Percentiles rank a stretch among this genome's conserved stretches.
phyloP scores from a whole-genome alignment of 1,139 yeast species.

The Suhomyces maxii region DNA sequence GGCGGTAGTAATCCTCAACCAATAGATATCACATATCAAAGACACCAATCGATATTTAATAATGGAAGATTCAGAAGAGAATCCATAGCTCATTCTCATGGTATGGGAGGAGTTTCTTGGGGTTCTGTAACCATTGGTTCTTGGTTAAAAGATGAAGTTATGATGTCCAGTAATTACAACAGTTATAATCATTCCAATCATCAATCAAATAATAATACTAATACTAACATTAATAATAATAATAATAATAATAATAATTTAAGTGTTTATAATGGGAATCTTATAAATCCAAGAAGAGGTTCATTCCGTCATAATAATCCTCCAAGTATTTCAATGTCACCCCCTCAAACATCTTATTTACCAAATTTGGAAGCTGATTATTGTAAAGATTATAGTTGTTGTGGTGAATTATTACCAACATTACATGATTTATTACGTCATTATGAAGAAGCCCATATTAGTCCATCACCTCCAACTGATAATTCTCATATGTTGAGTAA shows the following conservation, averaged over 20 bases:
- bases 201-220: slow-evolving; percentile 7
- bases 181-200: slow-evolving; percentile 15
- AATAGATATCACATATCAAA: slow-evolving; percentile 48
- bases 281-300: slow-evolving; percentile 47
- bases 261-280: slow-evolving; percentile 22
- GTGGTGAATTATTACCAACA: slow-evolving; percentile 89
- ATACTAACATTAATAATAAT: slow-evolving; percentile 11
- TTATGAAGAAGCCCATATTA: slow-evolving; percentile 94
- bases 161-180: slow-evolving; percentile 42
- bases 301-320: slow-evolving; percentile 34
- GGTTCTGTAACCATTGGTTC: slow-evolving; percentile 93
- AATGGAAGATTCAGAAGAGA: slow-evolving; percentile 63
- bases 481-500: slow-evolving; percentile 33
- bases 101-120: slow-evolving; percentile 99
- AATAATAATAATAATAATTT: slow-evolving; percentile 13
- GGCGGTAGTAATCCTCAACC: slow-evolving; percentile 36
- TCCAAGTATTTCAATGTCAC: slow-evolving; percentile 49
- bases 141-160: slow-evolving; percentile 93
- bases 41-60: slow-evolving; percentile 43
- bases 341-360: slow-evolving; percentile 77
- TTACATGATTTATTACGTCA: slow-evolving; percentile 90
- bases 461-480: slow-evolving; percentile 62
- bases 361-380: slow-evolving; percentile 94
- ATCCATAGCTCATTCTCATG: slow-evolving; percentile 92
- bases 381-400: slow-evolving; percentile 94